Conservation (phyloP, 768 basidiomycete genomes). For the Psilocybe subaeruginosa region DNA sequence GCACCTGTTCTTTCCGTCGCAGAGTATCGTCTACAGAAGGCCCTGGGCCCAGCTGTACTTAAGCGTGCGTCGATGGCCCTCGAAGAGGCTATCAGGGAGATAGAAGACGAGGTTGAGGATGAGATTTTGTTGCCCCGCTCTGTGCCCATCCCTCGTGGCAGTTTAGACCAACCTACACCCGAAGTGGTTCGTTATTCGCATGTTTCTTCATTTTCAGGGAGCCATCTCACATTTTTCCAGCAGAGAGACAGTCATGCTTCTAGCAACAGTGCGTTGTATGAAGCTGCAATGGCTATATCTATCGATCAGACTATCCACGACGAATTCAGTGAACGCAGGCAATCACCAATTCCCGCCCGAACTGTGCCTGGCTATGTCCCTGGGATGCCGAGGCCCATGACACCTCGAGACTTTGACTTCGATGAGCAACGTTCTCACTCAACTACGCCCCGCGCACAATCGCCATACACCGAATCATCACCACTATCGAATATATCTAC, state of each 20-base stretch:
- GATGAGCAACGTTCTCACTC: conserved; percentile 76
- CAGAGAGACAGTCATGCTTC: conserved; percentile 40
- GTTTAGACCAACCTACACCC: conserved; percentile 33
- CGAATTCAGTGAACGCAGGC: conserved; percentile 52
- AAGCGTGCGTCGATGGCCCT: conserved; percentile 75
- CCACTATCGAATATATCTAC: conserved; percentile 32
- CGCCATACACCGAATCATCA: conserved; percentile 49
- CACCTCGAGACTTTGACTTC: conserved; percentile 76
- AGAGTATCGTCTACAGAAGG: conserved; percentile 51
- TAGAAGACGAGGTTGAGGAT: conserved; percentile 77
- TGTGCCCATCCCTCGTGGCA: conserved; percentile 46
- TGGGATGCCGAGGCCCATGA: conserved; percentile 91
- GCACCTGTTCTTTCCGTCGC: conserved; percentile 37
- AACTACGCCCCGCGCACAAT: conserved; percentile 80
- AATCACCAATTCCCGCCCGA: conserved; percentile 65
- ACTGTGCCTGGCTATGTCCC: conserved; percentile 84
- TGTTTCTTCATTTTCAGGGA: conserved; percentile 2
- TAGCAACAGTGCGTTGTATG: conserved; percentile 45
- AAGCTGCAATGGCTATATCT: conserved; percentile 73
- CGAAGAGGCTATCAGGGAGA: conserved; percentile 75
- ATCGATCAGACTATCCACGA: conserved; percentile 56
- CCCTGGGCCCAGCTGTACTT: conserved; percentile 52
- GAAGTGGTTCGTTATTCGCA: conserved; percentile 29
- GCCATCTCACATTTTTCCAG: conserved; percentile 15
- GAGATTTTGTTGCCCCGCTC: conserved; percentile 78